Conservation (phyloP, 345 rosid genomes). For the Citrus inodora region DNA sequence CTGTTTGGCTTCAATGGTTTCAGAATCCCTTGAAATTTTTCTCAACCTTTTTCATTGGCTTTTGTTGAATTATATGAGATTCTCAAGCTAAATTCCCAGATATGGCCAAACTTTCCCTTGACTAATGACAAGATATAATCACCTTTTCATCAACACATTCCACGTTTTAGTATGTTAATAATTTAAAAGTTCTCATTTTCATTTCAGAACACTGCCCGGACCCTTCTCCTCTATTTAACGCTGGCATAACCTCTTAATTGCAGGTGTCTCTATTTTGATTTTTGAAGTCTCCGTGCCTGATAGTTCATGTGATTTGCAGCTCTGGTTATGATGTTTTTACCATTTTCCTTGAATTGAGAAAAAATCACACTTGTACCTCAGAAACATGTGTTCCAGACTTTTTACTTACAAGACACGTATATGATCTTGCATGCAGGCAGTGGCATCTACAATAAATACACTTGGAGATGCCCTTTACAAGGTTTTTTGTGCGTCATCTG, state of each 20-base stretch:
- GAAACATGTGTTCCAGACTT: neutral
- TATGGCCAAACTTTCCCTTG: neutral
- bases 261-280: neutral
- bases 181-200: neutral
- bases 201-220: no score
- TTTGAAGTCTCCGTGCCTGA: neutral
- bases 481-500: slow-evolving; percentile 5
- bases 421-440: neutral
- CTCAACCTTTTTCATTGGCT: no score
- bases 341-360: no score
- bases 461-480: slow-evolving; percentile 5
- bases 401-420: neutral
- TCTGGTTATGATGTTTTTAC: neutral
- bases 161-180: neutral
- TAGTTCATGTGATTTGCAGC: neutral
- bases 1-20: neutral
- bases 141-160: no score
- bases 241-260: neutral
- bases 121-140: neutral
- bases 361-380: neutral
- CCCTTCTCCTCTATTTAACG: neutral
- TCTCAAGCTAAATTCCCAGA: no score
- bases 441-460: slow-evolving; percentile 11
- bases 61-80: no score
- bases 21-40: neutral